phyloP scores from a whole-genome alignment of 169 alveolate species.

The Besnoitia besnoiti region DNA sequence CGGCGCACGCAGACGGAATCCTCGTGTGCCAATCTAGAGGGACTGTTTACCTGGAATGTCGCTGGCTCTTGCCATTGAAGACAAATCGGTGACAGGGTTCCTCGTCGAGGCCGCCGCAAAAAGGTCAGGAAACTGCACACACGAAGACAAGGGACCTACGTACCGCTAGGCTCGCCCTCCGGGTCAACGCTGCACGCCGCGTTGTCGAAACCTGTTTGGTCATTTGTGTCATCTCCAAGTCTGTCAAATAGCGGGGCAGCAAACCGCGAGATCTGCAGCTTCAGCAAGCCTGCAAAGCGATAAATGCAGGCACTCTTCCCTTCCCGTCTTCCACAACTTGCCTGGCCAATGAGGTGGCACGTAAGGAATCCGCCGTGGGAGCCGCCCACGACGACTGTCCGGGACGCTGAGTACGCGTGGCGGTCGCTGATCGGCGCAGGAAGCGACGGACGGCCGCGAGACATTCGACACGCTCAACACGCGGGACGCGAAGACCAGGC shows the following conservation, averaged over 20 bases:
- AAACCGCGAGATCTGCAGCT: too few species aligned
- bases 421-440: background rate
- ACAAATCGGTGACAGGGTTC: constrained; percentile 63
- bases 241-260: too few species aligned
- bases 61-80: constrained; percentile 36
- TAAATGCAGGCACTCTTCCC: too few species aligned
- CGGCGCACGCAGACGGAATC: too few species aligned
- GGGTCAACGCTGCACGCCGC: too few species aligned
- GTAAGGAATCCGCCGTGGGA: constrained; percentile 68
- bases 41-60: constrained; percentile 69
- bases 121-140: constrained; percentile 57
- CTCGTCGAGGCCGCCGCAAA: constrained; percentile 64
- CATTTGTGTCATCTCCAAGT: too few species aligned
- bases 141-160: background rate
- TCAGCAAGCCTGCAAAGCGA: too few species aligned
- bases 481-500: too few species aligned
- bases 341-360: constrained; percentile 69
- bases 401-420: background rate
- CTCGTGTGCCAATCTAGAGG: too few species aligned
- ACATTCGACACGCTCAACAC: too few species aligned
- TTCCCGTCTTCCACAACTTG: background rate
- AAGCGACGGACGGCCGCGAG: background rate
- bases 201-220: too few species aligned
- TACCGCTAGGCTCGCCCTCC: too few species aligned
- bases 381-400: constrained; percentile 54